Evolutionary conservation across 1,284 basidiomycete species (phyloP), one percentile per base, ranked within the genome.

Genomic region (Austroboletus niveus): DNA sequence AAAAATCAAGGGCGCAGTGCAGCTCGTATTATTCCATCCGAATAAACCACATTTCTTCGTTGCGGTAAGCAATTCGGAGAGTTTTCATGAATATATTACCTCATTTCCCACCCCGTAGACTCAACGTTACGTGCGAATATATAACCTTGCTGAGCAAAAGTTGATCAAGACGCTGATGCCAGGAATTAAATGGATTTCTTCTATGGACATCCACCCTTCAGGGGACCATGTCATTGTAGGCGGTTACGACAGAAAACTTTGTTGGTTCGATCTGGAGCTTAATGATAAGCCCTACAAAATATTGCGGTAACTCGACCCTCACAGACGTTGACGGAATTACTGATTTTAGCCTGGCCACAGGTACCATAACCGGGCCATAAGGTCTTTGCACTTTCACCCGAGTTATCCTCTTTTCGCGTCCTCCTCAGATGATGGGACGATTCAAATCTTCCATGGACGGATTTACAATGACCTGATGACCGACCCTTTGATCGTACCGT

Each of bases 211-310:
- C 20, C 97, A 99, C 72, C 92, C 96, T 8, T 87, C 87, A 47
- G 94, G 94, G 39, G 94, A 98, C 65, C 94, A 99, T 75, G 75
- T 99, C 56, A 91, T 99, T 59, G 90, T 99, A 41, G 97, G 97
- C 54, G 91, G 91, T 48, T 99, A 99, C 72, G 97, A 99, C 75
- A 89, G 92, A 61, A 96, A 98, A 71, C 75, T 99, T 15, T 94
- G 92, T 64, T 99, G 97, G 97, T 99, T 99, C 71, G 97, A 99
- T 75, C 77, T 99, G 54, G 97, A 99, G 66, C 82, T 99, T 49
- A 91, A 88, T 62, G 87, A 90, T 60, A 94, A 96, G 69, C 97
- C 97, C 2, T 99, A 95, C 81, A 97, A 97, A 74, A 87, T 97
- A 52, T 76, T 99, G 60, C 85, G 94, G 86, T 92, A 62, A 49